These are phyloP conservation scores for Solioccasus polychromus DNA, from an alignment of 768 basidiomycete genomes.

Conservation along the genomic window DNA sequence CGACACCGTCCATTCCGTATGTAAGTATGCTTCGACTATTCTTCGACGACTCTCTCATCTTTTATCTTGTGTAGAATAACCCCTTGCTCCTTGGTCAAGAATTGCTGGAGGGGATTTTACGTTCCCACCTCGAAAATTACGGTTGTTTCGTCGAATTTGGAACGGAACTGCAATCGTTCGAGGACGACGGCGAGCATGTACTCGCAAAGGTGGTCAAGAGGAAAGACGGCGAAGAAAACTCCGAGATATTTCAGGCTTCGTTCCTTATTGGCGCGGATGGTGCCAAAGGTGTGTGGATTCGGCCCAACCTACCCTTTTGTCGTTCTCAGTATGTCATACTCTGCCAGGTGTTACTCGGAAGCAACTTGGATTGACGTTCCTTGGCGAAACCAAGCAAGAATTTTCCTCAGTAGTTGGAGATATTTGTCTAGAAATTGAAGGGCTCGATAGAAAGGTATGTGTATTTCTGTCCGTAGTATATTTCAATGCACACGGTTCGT, in stretches of 20 bases:
- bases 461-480: no score
- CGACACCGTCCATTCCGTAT: constrained; percentile 27
- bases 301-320: background rate
- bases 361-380: constrained; percentile 39
- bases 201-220: constrained; percentile 34
- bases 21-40: constrained; percentile 8
- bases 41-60: background rate
- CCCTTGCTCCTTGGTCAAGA: constrained; percentile 23
- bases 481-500: background rate
- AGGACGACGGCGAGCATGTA: constrained; percentile 36
- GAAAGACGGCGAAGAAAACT: constrained; percentile 19
- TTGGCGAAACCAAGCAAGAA: constrained; percentile 36
- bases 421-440: constrained; percentile 31
- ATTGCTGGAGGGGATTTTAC: constrained; percentile 26
- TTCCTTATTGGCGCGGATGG: constrained; percentile 44
- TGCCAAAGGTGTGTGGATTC: constrained; percentile 31
- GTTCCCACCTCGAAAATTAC: constrained; percentile 19
- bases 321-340: background rate
- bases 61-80: constrained; percentile 7
- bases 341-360: constrained; percentile 36
- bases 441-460: constrained; percentile 26
- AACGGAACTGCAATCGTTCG: constrained; percentile 43
- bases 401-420: constrained; percentile 35
- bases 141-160: constrained; percentile 39
- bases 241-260: constrained; percentile 27